Conservation (phyloP, 192 early-diverging fungal genomes). For the Rhizoclosmatium sp. region DNA sequence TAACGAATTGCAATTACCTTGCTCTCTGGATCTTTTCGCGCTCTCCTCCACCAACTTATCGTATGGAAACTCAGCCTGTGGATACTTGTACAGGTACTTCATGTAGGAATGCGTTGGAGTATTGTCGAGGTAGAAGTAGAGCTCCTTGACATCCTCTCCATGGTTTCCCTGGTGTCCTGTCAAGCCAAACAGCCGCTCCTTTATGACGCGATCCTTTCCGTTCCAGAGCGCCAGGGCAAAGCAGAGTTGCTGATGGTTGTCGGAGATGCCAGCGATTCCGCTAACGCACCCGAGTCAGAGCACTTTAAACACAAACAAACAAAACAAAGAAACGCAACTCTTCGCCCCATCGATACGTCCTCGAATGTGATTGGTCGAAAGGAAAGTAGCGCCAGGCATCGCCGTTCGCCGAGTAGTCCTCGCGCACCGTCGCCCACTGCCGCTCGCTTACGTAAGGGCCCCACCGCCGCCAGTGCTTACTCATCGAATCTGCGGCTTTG, state of each 20-base stretch:
- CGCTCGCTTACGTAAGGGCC: constrained; percentile 40
- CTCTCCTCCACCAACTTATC: constrained; percentile 35
- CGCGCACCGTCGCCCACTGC: constrained; percentile 47
- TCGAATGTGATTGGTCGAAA: constrained; percentile 21
- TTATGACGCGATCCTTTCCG: constrained; percentile 40
- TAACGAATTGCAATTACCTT: constrained; percentile 8
- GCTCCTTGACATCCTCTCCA: constrained; percentile 49
- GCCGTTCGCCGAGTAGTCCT: constrained; percentile 42
- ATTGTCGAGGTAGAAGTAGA: constrained; percentile 44
- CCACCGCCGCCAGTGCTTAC: constrained; percentile 47
- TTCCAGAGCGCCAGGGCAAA: constrained; percentile 46
- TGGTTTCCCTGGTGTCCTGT: constrained; percentile 46
- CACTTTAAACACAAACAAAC: neutral
- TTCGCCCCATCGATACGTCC: constrained; percentile 34
- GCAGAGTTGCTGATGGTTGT: constrained; percentile 44
- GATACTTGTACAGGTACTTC: constrained; percentile 48
- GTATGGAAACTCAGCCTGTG: constrained; percentile 45
- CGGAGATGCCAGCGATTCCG: constrained; percentile 47
- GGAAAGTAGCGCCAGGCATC: constrained; percentile 44
- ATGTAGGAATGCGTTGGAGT: constrained; percentile 44
- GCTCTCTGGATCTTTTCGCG: constrained; percentile 24
- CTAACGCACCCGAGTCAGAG: constrained; percentile 31
- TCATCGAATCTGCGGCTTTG: constrained; percentile 22
- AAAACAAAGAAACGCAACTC: neutral
- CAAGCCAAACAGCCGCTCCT: constrained; percentile 45